A percentile compares a stretch with the other conserved stretches of the same genome.
These are phyloP conservation scores for Crucibulum laeve DNA, from an alignment of 768 basidiomycete species.

Conservation along the genomic window DNA sequence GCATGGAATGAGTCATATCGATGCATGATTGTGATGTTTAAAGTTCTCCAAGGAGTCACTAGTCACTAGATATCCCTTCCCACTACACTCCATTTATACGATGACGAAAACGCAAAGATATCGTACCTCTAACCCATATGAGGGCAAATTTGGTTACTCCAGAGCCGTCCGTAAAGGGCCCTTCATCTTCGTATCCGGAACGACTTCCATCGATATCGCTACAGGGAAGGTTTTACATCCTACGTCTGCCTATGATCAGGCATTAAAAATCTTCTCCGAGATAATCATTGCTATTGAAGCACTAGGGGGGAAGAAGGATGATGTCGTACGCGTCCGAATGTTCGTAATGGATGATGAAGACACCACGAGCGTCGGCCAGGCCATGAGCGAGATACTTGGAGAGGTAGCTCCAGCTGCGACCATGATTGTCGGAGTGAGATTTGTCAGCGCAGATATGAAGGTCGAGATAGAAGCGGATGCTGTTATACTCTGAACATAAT, in stretches of 20 bases:
- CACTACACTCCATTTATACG: background rate
- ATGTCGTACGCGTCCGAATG: slow-evolving; percentile 45
- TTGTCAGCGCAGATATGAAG: slow-evolving; percentile 43
- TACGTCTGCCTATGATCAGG: slow-evolving; percentile 41
- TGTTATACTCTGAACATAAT: slow-evolving; percentile 19
- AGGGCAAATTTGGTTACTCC: slow-evolving; percentile 46
- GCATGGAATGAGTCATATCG: background rate
- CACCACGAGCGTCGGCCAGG: slow-evolving; percentile 27
- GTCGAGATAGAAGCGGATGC: slow-evolving; percentile 57
- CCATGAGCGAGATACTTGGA: slow-evolving; percentile 39
- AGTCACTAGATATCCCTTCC: no score
- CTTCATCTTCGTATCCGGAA: slow-evolving; percentile 51
- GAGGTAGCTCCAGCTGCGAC: slow-evolving; percentile 44
- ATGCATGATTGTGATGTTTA: background rate
- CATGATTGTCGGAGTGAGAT: slow-evolving; percentile 45
- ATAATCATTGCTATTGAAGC: slow-evolving; percentile 38
- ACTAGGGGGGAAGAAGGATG: slow-evolving; percentile 36
- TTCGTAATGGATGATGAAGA: slow-evolving; percentile 41
- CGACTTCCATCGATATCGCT: slow-evolving; percentile 40
- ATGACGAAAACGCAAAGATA: slow-evolving; percentile 9
- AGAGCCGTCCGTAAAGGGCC: slow-evolving; percentile 47
- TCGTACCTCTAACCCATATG: slow-evolving; percentile 44
- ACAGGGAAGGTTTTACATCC: slow-evolving; percentile 36
- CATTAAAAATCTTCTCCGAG: slow-evolving; percentile 37
- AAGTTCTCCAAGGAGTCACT: no score